A percentile compares a stretch with the other conserved stretches of the same genome.
These are phyloP conservation scores for Xylaria grammica DNA, from an alignment of 495 filamentous ascomycete species.

Conservation along the genomic window DNA sequence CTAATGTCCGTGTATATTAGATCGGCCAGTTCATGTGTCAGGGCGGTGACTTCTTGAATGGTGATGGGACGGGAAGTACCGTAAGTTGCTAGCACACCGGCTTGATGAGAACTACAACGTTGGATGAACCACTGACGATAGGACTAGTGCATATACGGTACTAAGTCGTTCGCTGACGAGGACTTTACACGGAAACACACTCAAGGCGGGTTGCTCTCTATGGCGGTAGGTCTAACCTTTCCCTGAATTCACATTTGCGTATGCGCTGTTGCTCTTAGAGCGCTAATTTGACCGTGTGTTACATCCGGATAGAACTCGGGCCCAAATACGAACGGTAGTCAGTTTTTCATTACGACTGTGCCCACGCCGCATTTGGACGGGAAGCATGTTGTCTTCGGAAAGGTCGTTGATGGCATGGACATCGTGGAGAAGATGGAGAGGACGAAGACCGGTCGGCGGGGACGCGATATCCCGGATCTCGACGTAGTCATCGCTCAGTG, in stretches of 20 bases:
- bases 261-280: slow-evolving; percentile 22
- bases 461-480: slow-evolving; percentile 79
- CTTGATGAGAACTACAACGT: no score
- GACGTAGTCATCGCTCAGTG: slow-evolving; percentile 88
- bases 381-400: slow-evolving; percentile 96
- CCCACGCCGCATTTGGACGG: slow-evolving; percentile 86
- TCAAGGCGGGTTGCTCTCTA: slow-evolving; percentile 78
- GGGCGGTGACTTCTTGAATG: slow-evolving; percentile 95
- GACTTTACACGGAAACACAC: slow-evolving; percentile 85
- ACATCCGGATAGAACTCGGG: slow-evolving; percentile 80
- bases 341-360: slow-evolving; percentile 95
- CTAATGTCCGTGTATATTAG: slow-evolving; percentile 45
- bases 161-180: slow-evolving; percentile 85
- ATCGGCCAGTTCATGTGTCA: slow-evolving; percentile 97
- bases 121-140: no score
- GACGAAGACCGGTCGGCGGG: slow-evolving; percentile 72
- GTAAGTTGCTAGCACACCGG: slow-evolving; percentile 26
- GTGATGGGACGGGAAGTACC: slow-evolving; percentile 87
- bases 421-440: slow-evolving; percentile 90
- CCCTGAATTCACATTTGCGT: neutral
- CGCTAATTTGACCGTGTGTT: no score
- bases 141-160: slow-evolving; percentile 74
- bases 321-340: slow-evolving; percentile 90
- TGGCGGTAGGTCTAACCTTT: slow-evolving; percentile 70
- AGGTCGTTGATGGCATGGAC: slow-evolving; percentile 89